These are phyloP conservation scores for Neopestalotiopsis rosae DNA, from an alignment of 2,329 filamentous ascomycete genomes.

Conservation along the genomic window DNA sequence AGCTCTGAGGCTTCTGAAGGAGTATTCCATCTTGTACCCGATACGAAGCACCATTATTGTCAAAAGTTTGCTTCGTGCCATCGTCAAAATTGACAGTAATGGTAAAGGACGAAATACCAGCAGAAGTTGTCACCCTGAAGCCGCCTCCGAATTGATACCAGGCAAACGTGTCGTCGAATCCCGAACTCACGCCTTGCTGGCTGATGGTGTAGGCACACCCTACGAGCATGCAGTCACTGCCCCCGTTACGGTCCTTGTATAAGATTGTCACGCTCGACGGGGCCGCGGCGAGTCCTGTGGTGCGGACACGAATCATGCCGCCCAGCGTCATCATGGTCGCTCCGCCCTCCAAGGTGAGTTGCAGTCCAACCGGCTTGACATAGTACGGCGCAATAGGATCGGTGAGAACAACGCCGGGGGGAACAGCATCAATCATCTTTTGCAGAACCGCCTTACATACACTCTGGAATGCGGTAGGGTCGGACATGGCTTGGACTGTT, in stretches of 20 bases:
- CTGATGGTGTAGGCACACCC: slow-evolving; percentile 51
- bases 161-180: slow-evolving; percentile 66
- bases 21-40: slow-evolving; percentile 60
- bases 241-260: slow-evolving; percentile 62
- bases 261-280: slow-evolving; percentile 55
- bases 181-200: slow-evolving; percentile 53
- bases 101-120: slow-evolving; percentile 67
- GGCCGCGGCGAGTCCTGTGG: slow-evolving; percentile 44
- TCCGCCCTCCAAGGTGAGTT: slow-evolving; percentile 56
- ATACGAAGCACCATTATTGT: slow-evolving; percentile 64
- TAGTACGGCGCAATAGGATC: slow-evolving; percentile 60
- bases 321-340: slow-evolving; percentile 54
- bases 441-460: slow-evolving; percentile 58
- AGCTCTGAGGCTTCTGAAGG: slow-evolving; percentile 62
- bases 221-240: slow-evolving; percentile 45
- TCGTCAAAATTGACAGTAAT: slow-evolving; percentile 54
- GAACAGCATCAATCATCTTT: slow-evolving; percentile 67
- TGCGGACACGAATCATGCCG: slow-evolving; percentile 63
- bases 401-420: slow-evolving; percentile 53
- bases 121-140: slow-evolving; percentile 56
- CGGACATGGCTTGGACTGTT: slow-evolving; percentile 55
- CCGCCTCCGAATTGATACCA: slow-evolving; percentile 47
- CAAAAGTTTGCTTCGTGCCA: slow-evolving; percentile 50
- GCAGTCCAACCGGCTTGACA: slow-evolving; percentile 63
- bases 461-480: slow-evolving; percentile 48